Evolutionary conservation across 1,284 basidiomycete genomes (phyloP), one percentile per base, ranked within the genome.

Genomic region (Peniophora sp.): DNA sequence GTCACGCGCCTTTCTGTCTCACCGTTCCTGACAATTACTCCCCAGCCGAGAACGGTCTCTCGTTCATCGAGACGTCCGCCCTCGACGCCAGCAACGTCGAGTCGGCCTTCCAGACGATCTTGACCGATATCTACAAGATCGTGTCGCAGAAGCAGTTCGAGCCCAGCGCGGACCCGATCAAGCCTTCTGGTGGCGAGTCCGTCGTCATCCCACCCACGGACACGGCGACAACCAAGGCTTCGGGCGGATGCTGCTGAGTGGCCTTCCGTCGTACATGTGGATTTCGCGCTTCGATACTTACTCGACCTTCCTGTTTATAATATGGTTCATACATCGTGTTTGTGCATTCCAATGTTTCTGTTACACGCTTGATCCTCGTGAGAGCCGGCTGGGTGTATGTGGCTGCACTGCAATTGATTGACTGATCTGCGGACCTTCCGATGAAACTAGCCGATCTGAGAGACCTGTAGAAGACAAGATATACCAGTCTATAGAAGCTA

Each of bases 61-160:
- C 89, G 52, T 96, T 96, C 78, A 97, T 99, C 62, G 96, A 99
- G 78, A 99, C 96, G 55, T 99, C 97, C 61, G 96, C 97, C 68
- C 85, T 99, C 79, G 96, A 99, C 80, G 93, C 95, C 59, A 94
- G 92, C 50, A 98, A 98, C 72, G 97, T 99, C 68, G 96, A 98
- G 72, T 72, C 80, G 51, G 93, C 96, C 49, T 99, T 99, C 85
- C 94, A 98, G 71, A 95, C 86, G 61, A 98, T 97, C 65, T 79
- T 99, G 54, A 90, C 92, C 50, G 94, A 97, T 60, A 96, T 97
- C 67, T 96, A 96, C 77, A 89, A 87, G 63, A 92, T 97, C 64
- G 92, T 93, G 45, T 96, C 93, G 47, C 88, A 82, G 76, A 89
- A 87, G 67, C 74, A 90, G 35, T 83, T 97, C 55, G 94, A 96